Evolutionary conservation across 352 stramenopile species (phyloP), one percentile per base, ranked within the genome.

Genomic region (Globisporangium barbulae): DNA sequence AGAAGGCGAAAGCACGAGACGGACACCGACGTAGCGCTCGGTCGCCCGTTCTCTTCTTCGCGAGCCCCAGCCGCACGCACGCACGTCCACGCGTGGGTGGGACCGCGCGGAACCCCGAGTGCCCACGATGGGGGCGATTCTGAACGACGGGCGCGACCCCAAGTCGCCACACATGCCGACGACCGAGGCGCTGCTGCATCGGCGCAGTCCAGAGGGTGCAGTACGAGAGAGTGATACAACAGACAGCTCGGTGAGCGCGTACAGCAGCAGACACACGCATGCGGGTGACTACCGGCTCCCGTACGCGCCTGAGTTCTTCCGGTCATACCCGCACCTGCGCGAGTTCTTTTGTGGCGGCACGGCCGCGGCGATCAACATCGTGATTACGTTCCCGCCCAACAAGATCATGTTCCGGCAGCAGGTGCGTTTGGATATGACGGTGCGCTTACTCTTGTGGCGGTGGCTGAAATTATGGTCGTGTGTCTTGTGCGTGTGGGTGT

Each of bases 361-460:
- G 17, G 88, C 88, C 1, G 87, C 88, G 10, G 85, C 88, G 39
- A 89, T 95, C 73, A 96, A 96, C 64, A 94, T 96, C 56, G 55
- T 96, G 41, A 70, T 93, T 59, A 97, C 89, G 6, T 97, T 97
- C 67, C 75, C 84, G 35, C 82, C 83, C 42, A 96, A 96, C 70
- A 97, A 97, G 72, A 69, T 97, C 64, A 97, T 97, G 87, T 97
- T 97, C 64, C 83, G 89, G 10, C 87, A 97, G 60, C 87, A 96
- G 83, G 88, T 90, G 77, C n/a, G 41, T 53, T 53, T 49, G 19
- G 4, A 5, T 12, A 19, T 42, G 44, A 45, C 6, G 63, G 39
- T 53, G 56, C 41, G 25, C 13, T 8, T 31, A 7, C n/a, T 25
- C 15, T n/a, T 8, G 13, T 49, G n/a, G 25, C 47, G 2, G 5